Evolutionary conservation across 2,329 filamentous ascomycete genomes (phyloP), one percentile per base, ranked within the genome.

Genomic region (Calonectria pseudoturangicola): DNA sequence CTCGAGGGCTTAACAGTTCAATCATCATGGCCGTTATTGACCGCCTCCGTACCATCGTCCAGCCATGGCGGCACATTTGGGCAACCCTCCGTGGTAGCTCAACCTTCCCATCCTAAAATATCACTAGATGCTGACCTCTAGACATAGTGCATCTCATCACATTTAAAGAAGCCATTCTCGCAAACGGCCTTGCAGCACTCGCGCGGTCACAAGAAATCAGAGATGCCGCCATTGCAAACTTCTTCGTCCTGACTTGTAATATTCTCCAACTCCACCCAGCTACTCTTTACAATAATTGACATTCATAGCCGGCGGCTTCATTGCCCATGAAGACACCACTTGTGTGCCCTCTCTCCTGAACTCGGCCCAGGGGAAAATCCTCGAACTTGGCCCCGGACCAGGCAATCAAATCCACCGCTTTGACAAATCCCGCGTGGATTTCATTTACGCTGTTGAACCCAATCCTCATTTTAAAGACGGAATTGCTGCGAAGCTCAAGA

Each of bases 351-450:
- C 54, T 4, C 54, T 58, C 28, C 54, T 58, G n/a, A 3, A 25
- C 25, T 58, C 54, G 2, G 54, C 54, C 5, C 54, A 39, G 13
- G 54, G 54, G 12, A 58, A 58, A 41, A 58, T 58, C 8, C 33
- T 58, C 9, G 54, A 58, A 36, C 54, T 58, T 9, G 54, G 54
- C n/a, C 54, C 54, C n/a, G 54, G 54, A n/a, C 54, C 54, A 25
- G 54, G 54, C 18, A 58, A 58, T 33, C 54, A 58, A 25, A 36
- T 58, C 13, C 54, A 58, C 54, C 54, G 54, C 54, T 58, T 58
- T 13, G 54, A 58, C 15, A 41, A 58, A 36, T 41, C 54, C 18
- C 54, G 25, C 13, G n/a, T 58, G 4, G 33, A 58, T 15, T 41
- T 58, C 33, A 58, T 58, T 10, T 58, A 58, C 33, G 54, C n/a